Base-by-base conservation (phyloP, 148 eudicot species). In the Heliosperma pusillum region DNA sequence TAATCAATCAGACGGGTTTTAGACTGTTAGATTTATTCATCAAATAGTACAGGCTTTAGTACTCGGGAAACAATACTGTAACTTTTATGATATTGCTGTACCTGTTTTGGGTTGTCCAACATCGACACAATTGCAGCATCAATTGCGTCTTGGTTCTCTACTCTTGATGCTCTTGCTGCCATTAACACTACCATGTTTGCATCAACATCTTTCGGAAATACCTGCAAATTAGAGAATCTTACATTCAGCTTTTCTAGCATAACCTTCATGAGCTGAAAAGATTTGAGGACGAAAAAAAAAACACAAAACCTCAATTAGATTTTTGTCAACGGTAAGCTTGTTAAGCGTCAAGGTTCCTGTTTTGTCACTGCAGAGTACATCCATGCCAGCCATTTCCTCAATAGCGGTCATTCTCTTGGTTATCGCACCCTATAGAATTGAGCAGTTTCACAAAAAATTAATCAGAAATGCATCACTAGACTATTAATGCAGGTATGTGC, bases 381-480 rank as follows among this genome's bases (percentile, higher is more conserved):
- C 94, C 94, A 90, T 90, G 67, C 94, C 94, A 13, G 94, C 94
- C 94, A 90, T 86, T 77, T 90, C 94, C 75, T 88, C 94, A 66
- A 90, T 90, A 0, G 94, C 94, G 0, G 94, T 90, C 94, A 90
- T 90, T 80, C 94, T 85, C 85, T 90, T 90, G 5, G 94, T 90
- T 42, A 88, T 90, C 9, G 94, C 94, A 11, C 94, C 94, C 84
- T 87, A 64, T 36, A 9, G 26, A 3, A 75, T n/a, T 20, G 6
- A 19, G 19, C 69, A n/a, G 20, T 36, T 40, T 25, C 25, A 52
- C 60, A 52, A 52, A 45, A 25, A 70, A 7, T 5, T 20, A 5
- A 69, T 69, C 3, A 69, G 59, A 69, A 47, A 9, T 24, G 59
- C 36, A 50, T 47, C 1, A 1, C 13, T 17, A 69, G 12, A 12